These are phyloP conservation scores for Glaciozyma antarctica DNA, from an alignment of 768 basidiomycete genomes.

Conservation along the genomic window DNA sequence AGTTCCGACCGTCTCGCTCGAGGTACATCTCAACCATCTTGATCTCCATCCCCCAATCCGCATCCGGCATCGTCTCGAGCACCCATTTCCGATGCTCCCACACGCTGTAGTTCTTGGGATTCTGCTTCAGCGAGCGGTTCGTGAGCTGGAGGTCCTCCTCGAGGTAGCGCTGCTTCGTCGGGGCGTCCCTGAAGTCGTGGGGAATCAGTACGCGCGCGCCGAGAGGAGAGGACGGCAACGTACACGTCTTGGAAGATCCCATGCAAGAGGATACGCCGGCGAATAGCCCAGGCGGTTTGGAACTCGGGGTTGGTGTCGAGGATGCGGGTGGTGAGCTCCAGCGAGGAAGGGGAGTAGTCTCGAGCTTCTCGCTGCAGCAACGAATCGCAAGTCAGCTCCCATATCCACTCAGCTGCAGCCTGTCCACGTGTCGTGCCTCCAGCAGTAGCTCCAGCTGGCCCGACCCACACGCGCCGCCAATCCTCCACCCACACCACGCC, in stretches of 20 bases:
- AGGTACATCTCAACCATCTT: constrained; percentile 86
- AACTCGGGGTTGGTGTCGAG: constrained; percentile 86
- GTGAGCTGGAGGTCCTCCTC: constrained; percentile 70
- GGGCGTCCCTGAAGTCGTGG: constrained; percentile 46
- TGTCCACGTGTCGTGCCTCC: neutral
- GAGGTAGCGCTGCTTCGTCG: constrained; percentile 56
- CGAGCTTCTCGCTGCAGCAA: constrained; percentile 53
- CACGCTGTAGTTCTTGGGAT: constrained; percentile 96
- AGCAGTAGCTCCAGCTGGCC: neutral
- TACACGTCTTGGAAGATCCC: constrained; percentile 42
- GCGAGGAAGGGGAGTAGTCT: constrained; percentile 64
- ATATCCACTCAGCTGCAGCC: neutral
- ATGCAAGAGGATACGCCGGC: constrained; percentile 63
- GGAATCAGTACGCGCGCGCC: too few species aligned
- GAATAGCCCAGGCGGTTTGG: constrained; percentile 93
- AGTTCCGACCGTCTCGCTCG: constrained; percentile 82
- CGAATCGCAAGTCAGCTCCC: neutral
- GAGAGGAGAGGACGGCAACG: constrained; percentile 4
- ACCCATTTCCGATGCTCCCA: constrained; percentile 99
- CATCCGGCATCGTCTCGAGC: constrained; percentile 68
- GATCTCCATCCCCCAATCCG: constrained; percentile 76
- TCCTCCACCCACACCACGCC: constrained; percentile 8
- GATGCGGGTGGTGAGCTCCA: constrained; percentile 64
- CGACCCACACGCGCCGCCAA: neutral
- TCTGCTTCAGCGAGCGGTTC: constrained; percentile 62